Percentiles rank a stretch among this genome's conserved stretches.
phyloP scores from a whole-genome alignment of 2,329 filamentous ascomycete genomes.

The Anthostomella pinea region DNA sequence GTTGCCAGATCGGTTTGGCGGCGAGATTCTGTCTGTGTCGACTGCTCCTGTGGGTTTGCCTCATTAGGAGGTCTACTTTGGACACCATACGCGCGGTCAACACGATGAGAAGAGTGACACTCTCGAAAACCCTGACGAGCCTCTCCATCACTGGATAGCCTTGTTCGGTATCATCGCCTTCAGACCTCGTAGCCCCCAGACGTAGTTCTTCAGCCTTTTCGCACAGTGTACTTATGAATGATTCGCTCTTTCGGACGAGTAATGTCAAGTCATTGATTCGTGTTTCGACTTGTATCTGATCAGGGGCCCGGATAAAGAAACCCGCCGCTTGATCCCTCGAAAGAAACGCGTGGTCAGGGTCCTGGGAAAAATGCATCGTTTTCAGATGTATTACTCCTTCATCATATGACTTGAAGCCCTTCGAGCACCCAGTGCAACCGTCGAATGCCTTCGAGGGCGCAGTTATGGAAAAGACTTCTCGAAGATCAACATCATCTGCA shows the following conservation, averaged over 20 bases:
- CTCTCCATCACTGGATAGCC: conserved; percentile 11
- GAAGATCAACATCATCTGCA: background rate
- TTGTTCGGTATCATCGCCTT: background rate
- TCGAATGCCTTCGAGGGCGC: background rate
- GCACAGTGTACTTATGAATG: background rate
- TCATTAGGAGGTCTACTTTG: background rate
- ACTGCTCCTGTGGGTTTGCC: background rate
- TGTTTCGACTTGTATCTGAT: conserved; percentile 5
- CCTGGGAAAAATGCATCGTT: conserved; percentile 1
- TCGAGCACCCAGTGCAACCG: conserved; percentile 3
- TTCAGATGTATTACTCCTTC: conserved; percentile 6
- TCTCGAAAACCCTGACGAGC: conserved; percentile 10
- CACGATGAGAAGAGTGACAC: conserved; percentile 3
- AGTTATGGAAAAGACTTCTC: background rate
- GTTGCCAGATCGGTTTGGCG: background rate
- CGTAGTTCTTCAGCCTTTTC: conserved; percentile 3
- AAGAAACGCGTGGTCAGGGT: background rate
- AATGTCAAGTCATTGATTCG: conserved; percentile 5
- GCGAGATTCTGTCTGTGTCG: conserved; percentile 1
- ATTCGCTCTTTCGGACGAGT: background rate
- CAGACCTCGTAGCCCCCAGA: conserved; percentile 1
- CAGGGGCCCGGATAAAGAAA: conserved; percentile 3
- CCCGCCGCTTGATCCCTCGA: background rate
- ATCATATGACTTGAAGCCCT: background rate
- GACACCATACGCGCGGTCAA: conserved; percentile 1